Percentiles rank a stretch among this genome's conserved stretches.
phyloP scores from a whole-genome alignment of 192 early-diverging fungal genomes.

The Podila epigama region DNA sequence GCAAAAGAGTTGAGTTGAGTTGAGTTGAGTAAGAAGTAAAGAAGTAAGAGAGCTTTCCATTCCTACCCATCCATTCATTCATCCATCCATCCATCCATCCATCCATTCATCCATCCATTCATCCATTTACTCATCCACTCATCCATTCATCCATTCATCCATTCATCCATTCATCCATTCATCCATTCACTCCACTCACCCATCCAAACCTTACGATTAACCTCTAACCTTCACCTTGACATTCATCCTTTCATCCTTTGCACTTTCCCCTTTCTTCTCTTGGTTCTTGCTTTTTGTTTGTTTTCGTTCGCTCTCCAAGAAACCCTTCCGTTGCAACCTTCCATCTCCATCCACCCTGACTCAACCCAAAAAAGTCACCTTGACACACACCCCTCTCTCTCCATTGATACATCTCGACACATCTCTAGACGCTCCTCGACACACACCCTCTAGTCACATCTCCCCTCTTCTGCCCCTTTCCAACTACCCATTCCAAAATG shows the following conservation, averaged over 20 bases:
- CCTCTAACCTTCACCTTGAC: no score
- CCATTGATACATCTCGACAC: no score
- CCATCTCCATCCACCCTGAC: no score
- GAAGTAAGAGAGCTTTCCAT: no score
- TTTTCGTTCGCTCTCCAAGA: conserved; percentile 23
- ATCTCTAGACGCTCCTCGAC: no score
- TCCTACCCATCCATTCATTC: neutral
- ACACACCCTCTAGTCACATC: neutral
- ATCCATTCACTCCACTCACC: neutral
- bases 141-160: neutral
- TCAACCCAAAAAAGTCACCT: no score
- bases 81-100: neutral
- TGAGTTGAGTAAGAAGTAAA: no score
- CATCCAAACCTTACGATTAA: no score
- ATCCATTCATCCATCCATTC: neutral
- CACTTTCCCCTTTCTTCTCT: neutral
- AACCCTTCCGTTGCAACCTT: conserved; percentile 13
- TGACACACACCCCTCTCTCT: no score
- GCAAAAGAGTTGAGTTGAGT: no score
- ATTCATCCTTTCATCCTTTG: neutral
- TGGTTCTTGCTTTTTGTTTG: no score
- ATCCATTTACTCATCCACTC: neutral
- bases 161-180: neutral
- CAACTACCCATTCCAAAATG: neutral
- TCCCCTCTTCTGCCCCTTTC: neutral